A percentile compares a stretch with the other conserved stretches of the same genome.
phyloP scores from a whole-genome alignment of 1,284 basidiomycete species.

The Limonomyces culmigenus region DNA sequence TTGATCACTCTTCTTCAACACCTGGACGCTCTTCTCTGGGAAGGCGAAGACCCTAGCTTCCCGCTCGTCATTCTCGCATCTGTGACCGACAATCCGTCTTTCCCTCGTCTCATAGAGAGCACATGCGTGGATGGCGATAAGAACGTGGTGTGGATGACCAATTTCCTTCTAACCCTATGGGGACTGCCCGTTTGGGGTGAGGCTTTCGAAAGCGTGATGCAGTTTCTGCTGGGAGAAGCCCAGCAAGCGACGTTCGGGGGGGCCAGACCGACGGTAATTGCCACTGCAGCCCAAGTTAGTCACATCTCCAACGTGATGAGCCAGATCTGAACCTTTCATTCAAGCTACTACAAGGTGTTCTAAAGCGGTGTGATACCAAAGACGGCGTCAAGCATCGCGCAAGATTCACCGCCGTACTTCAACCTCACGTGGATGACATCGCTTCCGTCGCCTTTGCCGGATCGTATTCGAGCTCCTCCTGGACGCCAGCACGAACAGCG shows the following conservation, averaged over 20 bases:
- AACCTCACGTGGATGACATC: too few relatives aligned
- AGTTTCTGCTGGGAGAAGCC: conserved; percentile 60
- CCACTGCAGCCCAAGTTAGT: too few relatives aligned
- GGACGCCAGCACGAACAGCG: too few relatives aligned
- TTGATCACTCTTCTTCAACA: conserved; percentile 37
- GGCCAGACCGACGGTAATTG: conserved; percentile 40
- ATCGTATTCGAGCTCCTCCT: too few relatives aligned
- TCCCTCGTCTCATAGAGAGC: conserved; percentile 30
- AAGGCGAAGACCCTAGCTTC: conserved; percentile 44
- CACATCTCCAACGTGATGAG: too few relatives aligned
- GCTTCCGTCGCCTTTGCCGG: too few relatives aligned
- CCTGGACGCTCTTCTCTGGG: conserved; percentile 42
- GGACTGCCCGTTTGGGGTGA: conserved; percentile 36
- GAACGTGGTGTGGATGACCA: conserved; percentile 34
- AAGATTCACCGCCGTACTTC: too few relatives aligned
- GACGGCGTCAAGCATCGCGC: too few relatives aligned
- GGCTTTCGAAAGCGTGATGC: conserved; percentile 50
- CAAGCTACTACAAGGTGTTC: too few relatives aligned
- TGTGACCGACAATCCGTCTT: conserved; percentile 64
- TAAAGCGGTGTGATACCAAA: too few relatives aligned
- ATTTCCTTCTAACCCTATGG: conserved; percentile 38
- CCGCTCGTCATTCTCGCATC: conserved; percentile 65
- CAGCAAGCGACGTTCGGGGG: conserved; percentile 56
- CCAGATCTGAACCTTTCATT: too few relatives aligned
- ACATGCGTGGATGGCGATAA: conserved; percentile 17